Conservation (phyloP, 2,329 filamentous ascomycete genomes). For the Epichloe elymi region DNA sequence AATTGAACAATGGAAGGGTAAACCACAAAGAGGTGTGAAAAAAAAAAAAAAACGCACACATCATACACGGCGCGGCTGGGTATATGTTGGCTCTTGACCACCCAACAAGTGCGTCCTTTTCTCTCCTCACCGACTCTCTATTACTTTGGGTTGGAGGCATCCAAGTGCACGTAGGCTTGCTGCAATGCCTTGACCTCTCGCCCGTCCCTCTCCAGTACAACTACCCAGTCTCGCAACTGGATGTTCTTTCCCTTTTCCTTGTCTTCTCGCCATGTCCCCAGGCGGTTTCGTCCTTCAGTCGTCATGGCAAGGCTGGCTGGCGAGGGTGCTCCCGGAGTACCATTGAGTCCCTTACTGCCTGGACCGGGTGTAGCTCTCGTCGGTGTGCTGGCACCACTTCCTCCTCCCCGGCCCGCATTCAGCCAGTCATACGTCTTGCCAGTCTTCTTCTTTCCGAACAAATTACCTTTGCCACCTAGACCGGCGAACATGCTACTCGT, state of each 20-base stretch:
- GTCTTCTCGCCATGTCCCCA: constrained; percentile 70
- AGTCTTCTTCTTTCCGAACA: constrained; percentile 46
- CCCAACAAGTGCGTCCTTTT: background rate
- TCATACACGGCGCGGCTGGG: constrained; percentile 2
- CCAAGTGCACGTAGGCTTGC: constrained; percentile 39
- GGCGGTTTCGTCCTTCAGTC: constrained; percentile 44
- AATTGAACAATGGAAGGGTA: background rate
- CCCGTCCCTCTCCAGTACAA: constrained; percentile 68
- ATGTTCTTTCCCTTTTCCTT: constrained; percentile 64
- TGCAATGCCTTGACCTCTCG: constrained; percentile 51
- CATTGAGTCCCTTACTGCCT: constrained; percentile 19
- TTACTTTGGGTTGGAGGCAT: constrained; percentile 33
- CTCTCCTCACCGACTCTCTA: background rate
- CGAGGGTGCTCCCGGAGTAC: constrained; percentile 18
- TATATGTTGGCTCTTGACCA: constrained; percentile 7
- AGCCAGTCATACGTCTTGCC: constrained; percentile 66
- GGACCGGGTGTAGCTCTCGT: constrained; percentile 22
- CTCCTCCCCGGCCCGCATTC: constrained; percentile 36
- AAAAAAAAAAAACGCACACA: background rate
- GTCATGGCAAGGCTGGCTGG: constrained; percentile 31
- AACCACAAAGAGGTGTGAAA: background rate
- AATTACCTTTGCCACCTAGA: constrained; percentile 47
- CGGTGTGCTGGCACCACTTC: constrained; percentile 41
- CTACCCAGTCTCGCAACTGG: constrained; percentile 72
- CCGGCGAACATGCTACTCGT: constrained; percentile 63